phyloP scores from a whole-genome alignment of 192 early-diverging fungal species.

The Backusella mclennaniae region DNA sequence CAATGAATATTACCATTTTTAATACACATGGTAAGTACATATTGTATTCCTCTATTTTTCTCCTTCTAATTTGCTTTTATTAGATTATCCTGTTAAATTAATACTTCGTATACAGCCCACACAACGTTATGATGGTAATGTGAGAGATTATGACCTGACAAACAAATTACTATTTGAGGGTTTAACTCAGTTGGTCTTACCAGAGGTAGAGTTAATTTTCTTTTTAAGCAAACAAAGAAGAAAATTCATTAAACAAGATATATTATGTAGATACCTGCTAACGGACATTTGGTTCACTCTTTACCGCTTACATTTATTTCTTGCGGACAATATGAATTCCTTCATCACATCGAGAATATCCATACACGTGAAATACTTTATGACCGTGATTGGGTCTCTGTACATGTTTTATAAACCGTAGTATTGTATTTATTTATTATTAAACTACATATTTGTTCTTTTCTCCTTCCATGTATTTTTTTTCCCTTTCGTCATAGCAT shows the following conservation, averaged over 20 bases:
- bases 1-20: slow-evolving; percentile 45
- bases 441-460: too few species aligned
- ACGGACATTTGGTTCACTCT: slow-evolving; percentile 36
- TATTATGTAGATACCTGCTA: slow-evolving; percentile 44
- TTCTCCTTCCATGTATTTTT: background rate
- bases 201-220: slow-evolving; percentile 38
- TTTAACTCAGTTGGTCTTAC: slow-evolving; percentile 48
- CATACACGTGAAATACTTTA: slow-evolving; percentile 46
- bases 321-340: slow-evolving; percentile 51
- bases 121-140: slow-evolving; percentile 45
- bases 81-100: slow-evolving; percentile 33
- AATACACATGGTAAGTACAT: slow-evolving; percentile 47
- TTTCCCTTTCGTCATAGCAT: background rate
- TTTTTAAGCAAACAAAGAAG: background rate
- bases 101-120: slow-evolving; percentile 55
- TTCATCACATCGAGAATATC: slow-evolving; percentile 57
- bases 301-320: slow-evolving; percentile 55
- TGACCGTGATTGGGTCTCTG: slow-evolving; percentile 44
- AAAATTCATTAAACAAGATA: background rate
- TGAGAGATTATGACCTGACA: slow-evolving; percentile 52
- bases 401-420: slow-evolving; percentile 16
- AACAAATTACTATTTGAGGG: slow-evolving; percentile 52
- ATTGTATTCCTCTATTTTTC: background rate
- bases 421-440: background rate
- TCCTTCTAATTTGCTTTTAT: background rate